A percentile compares a stretch with the other conserved stretches of the same genome.
Conservation (phyloP, 2,329 filamentous ascomycete species). For the Calonectria crousiana region DNA sequence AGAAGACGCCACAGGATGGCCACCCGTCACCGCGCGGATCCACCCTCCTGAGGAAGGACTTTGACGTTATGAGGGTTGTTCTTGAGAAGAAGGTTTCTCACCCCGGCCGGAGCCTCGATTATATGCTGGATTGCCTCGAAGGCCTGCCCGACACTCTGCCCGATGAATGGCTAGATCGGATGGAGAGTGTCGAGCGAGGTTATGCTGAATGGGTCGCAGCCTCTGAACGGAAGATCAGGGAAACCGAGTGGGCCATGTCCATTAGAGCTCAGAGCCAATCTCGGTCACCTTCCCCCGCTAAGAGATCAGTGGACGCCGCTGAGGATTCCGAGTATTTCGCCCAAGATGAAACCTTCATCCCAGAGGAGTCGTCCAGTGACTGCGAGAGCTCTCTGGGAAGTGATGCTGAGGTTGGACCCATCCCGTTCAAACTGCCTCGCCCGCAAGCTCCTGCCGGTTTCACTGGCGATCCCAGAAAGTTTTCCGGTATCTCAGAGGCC, state of each 20-base stretch:
- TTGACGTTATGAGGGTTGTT: conserved; percentile 69
- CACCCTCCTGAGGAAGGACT: conserved; percentile 58
- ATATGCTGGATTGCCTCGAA: conserved; percentile 88
- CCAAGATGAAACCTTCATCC: conserved; percentile 22
- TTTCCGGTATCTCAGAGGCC: conserved; percentile 40
- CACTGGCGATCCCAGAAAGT: conserved; percentile 29
- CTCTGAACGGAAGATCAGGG: conserved; percentile 79
- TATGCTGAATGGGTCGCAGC: conserved; percentile 86
- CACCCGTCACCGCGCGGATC: conserved; percentile 32
- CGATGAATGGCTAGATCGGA: conserved; percentile 86
- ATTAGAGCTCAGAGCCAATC: conserved; percentile 24
- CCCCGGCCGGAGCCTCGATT: conserved; percentile 81
- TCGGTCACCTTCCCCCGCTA: conserved; percentile 39
- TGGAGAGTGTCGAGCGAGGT: conserved; percentile 82
- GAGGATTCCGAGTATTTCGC: conserved; percentile 17
- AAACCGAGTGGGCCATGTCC: conserved; percentile 66
- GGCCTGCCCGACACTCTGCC: conserved; percentile 87
- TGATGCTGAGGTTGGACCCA: conserved; percentile 31
- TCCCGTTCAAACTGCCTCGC: conserved; percentile 37
- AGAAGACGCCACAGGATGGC: conserved; percentile 35
- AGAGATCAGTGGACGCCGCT: conserved; percentile 23
- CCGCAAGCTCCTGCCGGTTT: conserved; percentile 24
- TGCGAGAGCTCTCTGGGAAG: conserved; percentile 32
- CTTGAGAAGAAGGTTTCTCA: conserved; percentile 77
- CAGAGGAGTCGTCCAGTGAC: conserved; percentile 32